Conservation (phyloP, 192 early-diverging fungal genomes). For the Phlyctochytrium arcticum region DNA sequence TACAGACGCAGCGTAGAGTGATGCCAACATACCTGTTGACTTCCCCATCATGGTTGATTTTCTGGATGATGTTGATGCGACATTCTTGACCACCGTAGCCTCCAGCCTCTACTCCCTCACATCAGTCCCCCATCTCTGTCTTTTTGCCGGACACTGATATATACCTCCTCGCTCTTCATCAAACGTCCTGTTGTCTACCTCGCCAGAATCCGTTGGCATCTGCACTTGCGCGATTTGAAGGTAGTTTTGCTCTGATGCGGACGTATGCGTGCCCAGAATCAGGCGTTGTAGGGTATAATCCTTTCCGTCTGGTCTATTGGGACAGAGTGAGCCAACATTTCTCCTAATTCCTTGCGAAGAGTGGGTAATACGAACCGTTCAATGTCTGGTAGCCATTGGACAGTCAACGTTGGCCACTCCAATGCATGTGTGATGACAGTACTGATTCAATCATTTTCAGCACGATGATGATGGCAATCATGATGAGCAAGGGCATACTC, state of each 20-base stretch:
- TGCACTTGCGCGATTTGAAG: slow-evolving; percentile 93
- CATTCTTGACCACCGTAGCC: slow-evolving; percentile 78
- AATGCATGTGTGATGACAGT: slow-evolving; percentile 96
- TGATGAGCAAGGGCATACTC: slow-evolving; percentile 45
- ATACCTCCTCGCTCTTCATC: slow-evolving; percentile 74
- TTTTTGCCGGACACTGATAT: too few species aligned
- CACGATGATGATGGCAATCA: not conserved
- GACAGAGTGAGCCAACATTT: not conserved
- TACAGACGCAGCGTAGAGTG: too few species aligned
- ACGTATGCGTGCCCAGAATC: slow-evolving; percentile 94
- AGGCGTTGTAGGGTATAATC: slow-evolving; percentile 87
- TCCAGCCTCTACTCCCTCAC: slow-evolving; percentile 56
- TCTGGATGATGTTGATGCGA: slow-evolving; percentile 83
- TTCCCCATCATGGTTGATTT: slow-evolving; percentile 95
- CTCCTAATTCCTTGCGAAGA: not conserved
- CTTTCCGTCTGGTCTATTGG: slow-evolving; percentile 77
- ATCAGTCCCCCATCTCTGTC: not conserved
- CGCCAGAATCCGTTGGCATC: slow-evolving; percentile 66
- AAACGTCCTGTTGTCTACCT: slow-evolving; percentile 57
- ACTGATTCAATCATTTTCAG: slow-evolving; percentile 28
- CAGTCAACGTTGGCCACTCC: slow-evolving; percentile 96
- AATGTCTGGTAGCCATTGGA: slow-evolving; percentile 96
- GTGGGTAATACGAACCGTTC: slow-evolving; percentile 54
- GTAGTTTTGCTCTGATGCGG: slow-evolving; percentile 93
- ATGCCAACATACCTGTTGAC: slow-evolving; percentile 66